Base-by-base conservation (phyloP, 129 eudicot genomes). In the Pittosporum tobira region DNA sequence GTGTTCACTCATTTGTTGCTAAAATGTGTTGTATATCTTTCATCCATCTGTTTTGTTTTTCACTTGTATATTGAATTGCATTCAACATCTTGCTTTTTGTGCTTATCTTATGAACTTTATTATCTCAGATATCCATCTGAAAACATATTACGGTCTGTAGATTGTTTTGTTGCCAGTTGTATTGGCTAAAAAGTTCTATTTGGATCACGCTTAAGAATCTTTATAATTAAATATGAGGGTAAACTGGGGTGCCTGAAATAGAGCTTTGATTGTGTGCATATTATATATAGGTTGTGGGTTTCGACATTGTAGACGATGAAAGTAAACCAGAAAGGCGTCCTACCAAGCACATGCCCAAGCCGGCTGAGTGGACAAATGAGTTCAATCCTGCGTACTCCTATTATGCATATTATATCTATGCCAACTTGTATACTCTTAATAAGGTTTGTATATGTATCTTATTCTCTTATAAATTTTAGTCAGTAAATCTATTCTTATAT, bases 311-410 rank as follows among this genome's bases (percentile, higher is more conserved):
- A 66, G 91, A 83, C 27, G 91, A 83, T 64, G 91, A 83, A 58
- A 83, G 91, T 61, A 83, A 83, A 53, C 80, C 85, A 12, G 91
- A 83, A 67, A 75, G 91, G 64, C 73, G 85, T 24, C 91, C 91
- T 26, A 83, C 85, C 44, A 83, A 83, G 72, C 91, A 83, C 80
- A 83, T 83, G 91, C 85, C 83, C 19, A 79, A 77, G 30, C 91
- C 91, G 44, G 48, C 83, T 28, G 80, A 83, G 66, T 83, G 91
- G 91, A 79, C 85, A 19, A 83, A 83, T 51, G 91, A 75, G 50
- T 83, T 79, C 69, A 83, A 83, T 73, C 91, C 91, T 36, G 65
- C 91, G 15, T 83, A 71, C 66, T 73, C 91, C 14, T 83, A 83
- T 63, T 83, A 83, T 66, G 85, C 83, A 2, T 83, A 83, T 67